Percentiles rank a stretch among this genome's conserved stretches.
Conservation (phyloP, 2,329 filamentous ascomycete genomes). For the Fusarium sp. region DNA sequence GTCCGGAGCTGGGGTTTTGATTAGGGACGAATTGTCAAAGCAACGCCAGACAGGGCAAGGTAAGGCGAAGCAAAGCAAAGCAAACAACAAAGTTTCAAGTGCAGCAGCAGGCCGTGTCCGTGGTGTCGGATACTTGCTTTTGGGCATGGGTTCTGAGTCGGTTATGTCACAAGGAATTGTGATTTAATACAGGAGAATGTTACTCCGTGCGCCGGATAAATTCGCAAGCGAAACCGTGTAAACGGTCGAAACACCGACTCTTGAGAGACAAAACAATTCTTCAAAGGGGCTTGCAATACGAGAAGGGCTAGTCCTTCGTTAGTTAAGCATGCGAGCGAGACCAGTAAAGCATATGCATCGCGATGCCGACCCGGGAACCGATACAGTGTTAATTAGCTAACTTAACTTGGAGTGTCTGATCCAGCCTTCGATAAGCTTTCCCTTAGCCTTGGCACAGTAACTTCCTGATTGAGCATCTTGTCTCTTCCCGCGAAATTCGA, state of each 20-base stretch:
- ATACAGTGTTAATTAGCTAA: neutral
- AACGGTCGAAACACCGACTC: neutral
- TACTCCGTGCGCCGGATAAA: slow-evolving; percentile 14
- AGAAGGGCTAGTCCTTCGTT: slow-evolving; percentile 1
- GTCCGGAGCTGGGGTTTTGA: neutral
- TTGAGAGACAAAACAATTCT: neutral
- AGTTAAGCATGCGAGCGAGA: neutral
- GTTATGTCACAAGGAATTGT: neutral
- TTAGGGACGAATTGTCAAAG: slow-evolving; percentile 26
- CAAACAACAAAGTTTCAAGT: slow-evolving; percentile 30
- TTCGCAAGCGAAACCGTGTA: slow-evolving; percentile 9
- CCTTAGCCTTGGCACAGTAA: neutral
- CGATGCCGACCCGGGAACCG: neutral
- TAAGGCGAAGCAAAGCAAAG: neutral
- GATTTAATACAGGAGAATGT: neutral
- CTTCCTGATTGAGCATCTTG: neutral
- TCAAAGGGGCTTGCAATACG: neutral
- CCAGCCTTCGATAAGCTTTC: slow-evolving; percentile 21
- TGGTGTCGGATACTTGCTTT: slow-evolving; percentile 10
- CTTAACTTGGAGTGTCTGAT: neutral
- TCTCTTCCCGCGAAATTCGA: neutral
- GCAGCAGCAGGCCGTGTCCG: slow-evolving; percentile 11
- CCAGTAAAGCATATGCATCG: neutral
- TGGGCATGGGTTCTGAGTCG: slow-evolving; percentile 20
- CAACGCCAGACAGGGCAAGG: neutral